A percentile compares a stretch with the other conserved stretches of the same genome.
Conservation (phyloP, 2,329 filamentous ascomycete species). For the Salinomyces thailandicus region DNA sequence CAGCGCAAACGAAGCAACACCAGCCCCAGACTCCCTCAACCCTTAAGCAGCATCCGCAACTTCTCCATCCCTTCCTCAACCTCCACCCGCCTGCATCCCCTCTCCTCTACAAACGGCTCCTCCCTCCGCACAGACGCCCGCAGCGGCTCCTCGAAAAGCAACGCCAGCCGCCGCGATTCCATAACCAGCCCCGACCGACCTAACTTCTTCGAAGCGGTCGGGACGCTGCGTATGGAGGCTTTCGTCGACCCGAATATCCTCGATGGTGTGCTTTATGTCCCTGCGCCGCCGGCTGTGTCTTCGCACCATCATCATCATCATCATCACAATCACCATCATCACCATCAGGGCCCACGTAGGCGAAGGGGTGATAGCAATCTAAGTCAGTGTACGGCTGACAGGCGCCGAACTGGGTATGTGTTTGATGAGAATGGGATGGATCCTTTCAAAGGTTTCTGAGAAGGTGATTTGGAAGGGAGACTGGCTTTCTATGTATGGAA, state of each 20-base stretch:
- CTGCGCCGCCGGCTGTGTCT: slow-evolving; percentile 16
- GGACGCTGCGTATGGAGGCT: slow-evolving; percentile 92
- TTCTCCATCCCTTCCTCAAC: slow-evolving; percentile 50
- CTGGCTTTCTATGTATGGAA: background rate
- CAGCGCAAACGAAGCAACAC: slow-evolving; percentile 85
- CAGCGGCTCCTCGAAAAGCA: slow-evolving; percentile 17
- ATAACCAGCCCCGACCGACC: slow-evolving; percentile 18
- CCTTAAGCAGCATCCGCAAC: slow-evolving; percentile 60
- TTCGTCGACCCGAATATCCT: slow-evolving; percentile 56
- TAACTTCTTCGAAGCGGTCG: slow-evolving; percentile 76
- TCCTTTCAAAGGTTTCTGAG: slow-evolving; percentile 20
- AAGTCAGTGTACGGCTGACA: slow-evolving; percentile 22
- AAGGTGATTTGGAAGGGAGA: background rate
- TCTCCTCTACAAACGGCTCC: slow-evolving; percentile 9
- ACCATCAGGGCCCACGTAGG: slow-evolving; percentile 10
- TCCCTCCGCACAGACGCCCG: slow-evolving; percentile 13
- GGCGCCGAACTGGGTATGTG: slow-evolving; percentile 23
- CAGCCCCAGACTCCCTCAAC: slow-evolving; percentile 59
- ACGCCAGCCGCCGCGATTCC: slow-evolving; percentile 17
- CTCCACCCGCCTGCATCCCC: slow-evolving; percentile 10
- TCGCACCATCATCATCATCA: no score
- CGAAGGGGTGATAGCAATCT: slow-evolving; percentile 19
- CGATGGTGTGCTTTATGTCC: slow-evolving; percentile 24
- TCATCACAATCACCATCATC: no score
- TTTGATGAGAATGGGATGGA: slow-evolving; percentile 27